A percentile compares a stretch with the other conserved stretches of the same genome.
phyloP scores from a whole-genome alignment of 352 stramenopile genomes.

The Globisporangium uncinulatum region DNA sequence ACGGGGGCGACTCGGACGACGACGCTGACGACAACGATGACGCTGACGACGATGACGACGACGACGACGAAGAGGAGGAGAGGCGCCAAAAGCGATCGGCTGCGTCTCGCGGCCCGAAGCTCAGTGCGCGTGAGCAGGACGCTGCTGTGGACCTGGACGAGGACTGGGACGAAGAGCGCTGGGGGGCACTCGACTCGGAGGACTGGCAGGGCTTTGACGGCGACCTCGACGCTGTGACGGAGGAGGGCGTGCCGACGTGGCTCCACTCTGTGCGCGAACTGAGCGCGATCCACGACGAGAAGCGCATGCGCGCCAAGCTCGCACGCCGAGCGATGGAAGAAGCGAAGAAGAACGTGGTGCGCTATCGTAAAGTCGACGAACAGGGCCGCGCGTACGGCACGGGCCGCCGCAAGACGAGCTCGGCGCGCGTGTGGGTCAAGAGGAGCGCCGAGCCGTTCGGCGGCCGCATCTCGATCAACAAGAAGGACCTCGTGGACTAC shows the following conservation, averaged over 20 bases:
- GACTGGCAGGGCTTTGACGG: slow-evolving; percentile 81
- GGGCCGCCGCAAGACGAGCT: slow-evolving; percentile 92
- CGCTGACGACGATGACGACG: slow-evolving; percentile 27
- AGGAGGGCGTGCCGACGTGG: slow-evolving; percentile 75
- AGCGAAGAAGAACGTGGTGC: slow-evolving; percentile 70
- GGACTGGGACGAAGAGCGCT: slow-evolving; percentile 66
- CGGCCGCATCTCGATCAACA: slow-evolving; percentile 92
- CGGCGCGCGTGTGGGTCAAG: slow-evolving; percentile 93
- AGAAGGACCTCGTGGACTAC: slow-evolving; percentile 92
- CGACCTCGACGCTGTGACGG: slow-evolving; percentile 67
- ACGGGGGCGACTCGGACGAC: neutral
- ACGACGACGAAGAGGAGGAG: slow-evolving; percentile 22
- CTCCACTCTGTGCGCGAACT: slow-evolving; percentile 77
- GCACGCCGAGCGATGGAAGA: slow-evolving; percentile 58
- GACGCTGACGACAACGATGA: slow-evolving; percentile 19
- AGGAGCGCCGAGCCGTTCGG: slow-evolving; percentile 60
- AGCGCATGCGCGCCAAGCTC: slow-evolving; percentile 61
- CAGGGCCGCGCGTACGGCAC: slow-evolving; percentile 85
- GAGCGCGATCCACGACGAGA: slow-evolving; percentile 53
- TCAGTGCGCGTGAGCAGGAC: slow-evolving; percentile 16
- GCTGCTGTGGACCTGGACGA: slow-evolving; percentile 40
- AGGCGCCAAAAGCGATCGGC: slow-evolving; percentile 9
- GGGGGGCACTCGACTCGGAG: slow-evolving; percentile 54
- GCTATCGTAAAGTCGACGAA: slow-evolving; percentile 64
- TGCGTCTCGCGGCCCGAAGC: slow-evolving; percentile 13